Conservation (phyloP, 2,329 filamentous ascomycete genomes). For the Claviceps spartinae region DNA sequence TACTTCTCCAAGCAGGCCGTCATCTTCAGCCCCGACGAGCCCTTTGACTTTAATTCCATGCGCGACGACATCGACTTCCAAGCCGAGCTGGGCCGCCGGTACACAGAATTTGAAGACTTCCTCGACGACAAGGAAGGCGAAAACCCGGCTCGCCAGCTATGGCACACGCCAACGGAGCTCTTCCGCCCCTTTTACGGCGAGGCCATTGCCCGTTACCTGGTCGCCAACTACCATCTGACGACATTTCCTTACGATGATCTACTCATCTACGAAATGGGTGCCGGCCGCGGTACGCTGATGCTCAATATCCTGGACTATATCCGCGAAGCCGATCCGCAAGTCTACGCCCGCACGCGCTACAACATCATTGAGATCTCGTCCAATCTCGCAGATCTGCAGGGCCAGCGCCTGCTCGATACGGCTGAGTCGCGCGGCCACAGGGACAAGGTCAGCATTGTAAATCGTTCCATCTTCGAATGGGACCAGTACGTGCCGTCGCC, state of each 20-base stretch:
- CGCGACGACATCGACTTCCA: conserved; percentile 81
- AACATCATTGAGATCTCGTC: conserved; percentile 92
- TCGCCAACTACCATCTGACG: conserved; percentile 90
- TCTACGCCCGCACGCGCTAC: conserved; percentile 87
- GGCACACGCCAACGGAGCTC: conserved; percentile 96
- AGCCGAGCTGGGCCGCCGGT: conserved; percentile 59
- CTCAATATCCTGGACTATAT: conserved; percentile 96
- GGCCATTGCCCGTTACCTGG: conserved; percentile 87
- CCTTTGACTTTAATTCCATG: conserved; percentile 75
- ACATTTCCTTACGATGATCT: conserved; percentile 93
- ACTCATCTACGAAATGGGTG: conserved; percentile 97
- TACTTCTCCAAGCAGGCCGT: conserved; percentile 95
- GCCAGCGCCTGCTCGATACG: conserved; percentile 50
- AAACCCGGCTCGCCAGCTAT: conserved; percentile 72
- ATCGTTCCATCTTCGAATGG: conserved; percentile 93
- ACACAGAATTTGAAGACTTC: conserved; percentile 78
- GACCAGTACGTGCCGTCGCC: conserved; percentile 72
- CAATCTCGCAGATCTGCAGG: conserved; percentile 65
- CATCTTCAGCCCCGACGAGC: conserved; percentile 85
- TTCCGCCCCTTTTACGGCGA: conserved; percentile 96
- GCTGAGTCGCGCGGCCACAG: conserved; percentile 61
- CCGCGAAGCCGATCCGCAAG: conserved; percentile 72
- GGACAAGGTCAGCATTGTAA: conserved; percentile 86
- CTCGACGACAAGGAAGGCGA: conserved; percentile 57
- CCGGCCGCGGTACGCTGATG: conserved; percentile 95